A percentile compares a stretch with the other conserved stretches of the same genome.
Conservation (phyloP, 345 rosid genomes). For the Stellera chamaejasme region DNA sequence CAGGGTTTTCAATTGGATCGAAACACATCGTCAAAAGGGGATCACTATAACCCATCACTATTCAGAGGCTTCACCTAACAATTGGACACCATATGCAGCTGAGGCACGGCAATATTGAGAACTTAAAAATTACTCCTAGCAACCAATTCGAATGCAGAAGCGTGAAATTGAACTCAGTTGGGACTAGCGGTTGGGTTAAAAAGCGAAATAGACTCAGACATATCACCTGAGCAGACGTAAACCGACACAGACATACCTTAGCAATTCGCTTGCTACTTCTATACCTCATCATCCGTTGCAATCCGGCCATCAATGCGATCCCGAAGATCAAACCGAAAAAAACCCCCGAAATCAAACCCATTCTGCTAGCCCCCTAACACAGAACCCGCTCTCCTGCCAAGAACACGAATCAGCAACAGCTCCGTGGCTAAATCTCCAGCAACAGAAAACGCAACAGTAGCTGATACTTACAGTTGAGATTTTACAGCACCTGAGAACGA, state of each 20-base stretch:
- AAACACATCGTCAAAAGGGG: too few species aligned
- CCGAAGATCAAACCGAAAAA: conserved; percentile 78
- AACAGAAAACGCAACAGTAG: too few species aligned
- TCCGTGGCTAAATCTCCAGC: too few species aligned
- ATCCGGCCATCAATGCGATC: conserved; percentile 86
- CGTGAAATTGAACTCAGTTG: too few species aligned
- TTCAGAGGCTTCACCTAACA: too few species aligned
- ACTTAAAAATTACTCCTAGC: too few species aligned
- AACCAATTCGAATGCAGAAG: too few species aligned
- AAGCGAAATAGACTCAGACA: background rate
- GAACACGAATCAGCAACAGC: background rate
- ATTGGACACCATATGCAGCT: too few species aligned
- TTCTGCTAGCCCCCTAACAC: conserved; percentile 25
- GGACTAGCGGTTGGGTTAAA: background rate
- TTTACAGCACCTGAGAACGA: background rate
- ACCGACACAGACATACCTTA: conserved; percentile 37
- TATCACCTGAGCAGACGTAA: background rate
- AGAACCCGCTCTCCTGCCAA: background rate
- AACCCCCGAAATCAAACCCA: conserved; percentile 93
- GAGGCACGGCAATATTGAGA: too few species aligned
- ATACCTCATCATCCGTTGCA: conserved; percentile 89
- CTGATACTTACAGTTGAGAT: too few species aligned
- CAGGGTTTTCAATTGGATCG: too few species aligned
- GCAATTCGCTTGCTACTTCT: conserved; percentile 78
- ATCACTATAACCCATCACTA: too few species aligned